Base-by-base conservation (phyloP, 1,284 basidiomycete species). In the Ceratobasidium theobromae region DNA sequence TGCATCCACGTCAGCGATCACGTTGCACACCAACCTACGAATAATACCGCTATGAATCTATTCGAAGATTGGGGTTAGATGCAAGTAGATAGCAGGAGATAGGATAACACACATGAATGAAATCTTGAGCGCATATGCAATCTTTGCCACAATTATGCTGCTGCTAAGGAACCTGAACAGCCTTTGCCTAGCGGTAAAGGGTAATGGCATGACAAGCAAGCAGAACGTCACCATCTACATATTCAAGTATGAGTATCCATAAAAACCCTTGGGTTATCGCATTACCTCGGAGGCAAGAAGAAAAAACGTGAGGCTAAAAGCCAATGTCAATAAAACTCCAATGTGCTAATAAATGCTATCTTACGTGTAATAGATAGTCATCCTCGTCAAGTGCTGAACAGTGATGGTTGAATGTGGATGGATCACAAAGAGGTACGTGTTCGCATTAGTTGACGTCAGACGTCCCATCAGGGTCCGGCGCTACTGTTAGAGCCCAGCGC, bases 121-220 rank as follows among this genome's bases (percentile, higher is more conserved):
- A 71, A 98, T 97, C 76, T 97, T 97, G 72, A 93, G 82, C 64
- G 78, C 89, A 73, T 92, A 92, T 0, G 88, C 87, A 65, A 92
- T 67, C 72, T 91, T 91, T 11, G 87, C 88, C 48, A 91, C 77
- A 62, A 87, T 74, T 48, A 81, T 78, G 65, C 83, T 89, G 69
- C 85, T 84, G 0, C 87, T 86, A 25, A 94, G 82, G 79, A 94
- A 93, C 18, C 77, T 80, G 75, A 94, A 92, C 57, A 95, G 76
- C 5, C 79, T 79, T 76, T 87, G 89, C 68, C 87, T 84, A 70
- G 89, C 72, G n/a, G 78, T 77, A 74, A 89, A 87, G 0, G 92
- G 92, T 4, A 95, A 78, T 4, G 92, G 92, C 9, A 86, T 79
- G 25, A 91, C 87, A 58, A 92, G 81, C 62, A 88, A 38, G 71